A percentile compares a stretch with the other conserved stretches of the same genome.
These are phyloP conservation scores for Toxoplasma gondii DNA, from an alignment of 169 alveolate genomes.

Conservation along the genomic window DNA sequence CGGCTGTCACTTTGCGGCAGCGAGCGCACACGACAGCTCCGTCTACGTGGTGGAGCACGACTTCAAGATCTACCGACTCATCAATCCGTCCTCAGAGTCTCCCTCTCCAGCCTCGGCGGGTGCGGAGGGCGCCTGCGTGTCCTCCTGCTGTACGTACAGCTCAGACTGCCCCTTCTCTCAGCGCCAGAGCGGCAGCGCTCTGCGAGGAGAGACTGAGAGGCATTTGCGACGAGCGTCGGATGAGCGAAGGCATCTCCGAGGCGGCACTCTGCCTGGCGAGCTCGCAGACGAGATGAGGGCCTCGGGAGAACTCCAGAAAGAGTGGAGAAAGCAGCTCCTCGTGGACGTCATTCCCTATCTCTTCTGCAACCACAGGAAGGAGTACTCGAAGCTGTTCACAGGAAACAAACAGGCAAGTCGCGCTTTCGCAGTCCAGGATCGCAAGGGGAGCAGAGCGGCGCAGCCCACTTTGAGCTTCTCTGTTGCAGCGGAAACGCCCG, in stretches of 20 bases:
- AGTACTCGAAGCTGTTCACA: constrained; percentile 29
- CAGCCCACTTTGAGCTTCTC: too few species aligned
- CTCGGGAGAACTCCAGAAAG: not conserved
- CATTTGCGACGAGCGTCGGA: not conserved
- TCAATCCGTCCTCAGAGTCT: not conserved
- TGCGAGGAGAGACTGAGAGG: not conserved
- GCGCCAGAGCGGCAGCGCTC: not conserved
- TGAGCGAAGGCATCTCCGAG: not conserved
- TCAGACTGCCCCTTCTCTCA: not conserved
- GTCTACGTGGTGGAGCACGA: constrained; percentile 35
- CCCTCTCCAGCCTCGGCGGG: not conserved
- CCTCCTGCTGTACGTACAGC: not conserved
- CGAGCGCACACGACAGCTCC: constrained; percentile 4
- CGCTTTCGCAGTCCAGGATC: not conserved
- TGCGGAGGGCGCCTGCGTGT: not conserved
- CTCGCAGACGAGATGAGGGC: not conserved
- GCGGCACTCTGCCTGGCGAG: not conserved
- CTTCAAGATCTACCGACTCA: constrained; percentile 12
- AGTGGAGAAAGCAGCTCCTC: constrained; percentile 10
- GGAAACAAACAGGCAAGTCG: constrained; percentile 24
- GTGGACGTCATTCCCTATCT: constrained; percentile 38
- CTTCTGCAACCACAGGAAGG: constrained; percentile 20
- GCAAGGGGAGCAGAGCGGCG: too few species aligned
- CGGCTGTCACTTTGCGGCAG: constrained; percentile 32
- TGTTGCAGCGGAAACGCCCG: too few species aligned